These are phyloP conservation scores for Aspergillus nanangensis DNA, from an alignment of 495 filamentous ascomycete species.

Conservation along the genomic window DNA sequence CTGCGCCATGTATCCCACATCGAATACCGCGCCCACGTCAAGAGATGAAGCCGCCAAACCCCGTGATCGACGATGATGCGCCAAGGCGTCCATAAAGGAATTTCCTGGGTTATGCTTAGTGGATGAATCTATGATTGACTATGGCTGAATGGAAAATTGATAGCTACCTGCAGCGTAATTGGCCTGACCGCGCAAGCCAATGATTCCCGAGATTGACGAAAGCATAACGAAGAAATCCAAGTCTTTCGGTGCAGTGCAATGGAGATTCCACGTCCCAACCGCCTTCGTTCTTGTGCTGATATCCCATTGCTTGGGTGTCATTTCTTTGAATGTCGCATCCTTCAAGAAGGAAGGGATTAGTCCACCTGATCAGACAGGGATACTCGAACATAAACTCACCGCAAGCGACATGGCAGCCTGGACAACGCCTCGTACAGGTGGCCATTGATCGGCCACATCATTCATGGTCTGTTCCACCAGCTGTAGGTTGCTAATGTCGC, in stretches of 20 bases:
- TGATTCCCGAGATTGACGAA: slow-evolving; percentile 26
- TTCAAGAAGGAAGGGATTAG: not conserved
- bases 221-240: slow-evolving; percentile 47
- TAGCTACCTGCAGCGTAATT: slow-evolving; percentile 30
- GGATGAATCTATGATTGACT: not conserved
- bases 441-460: not conserved
- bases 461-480: not conserved
- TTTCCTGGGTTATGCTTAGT: not conserved
- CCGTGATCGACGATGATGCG: not conserved
- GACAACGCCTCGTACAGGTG: not conserved
- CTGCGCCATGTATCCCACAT: not conserved
- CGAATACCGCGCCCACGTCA: not conserved
- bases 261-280: slow-evolving; percentile 26
- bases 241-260: slow-evolving; percentile 11
- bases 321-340: not conserved
- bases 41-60: not conserved
- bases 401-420: not conserved
- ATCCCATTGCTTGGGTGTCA: not conserved
- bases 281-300: not conserved
- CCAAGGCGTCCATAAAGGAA: not conserved
- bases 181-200: slow-evolving; percentile 21
- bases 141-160: slow-evolving; percentile 2
- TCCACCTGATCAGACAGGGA: not conserved
- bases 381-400: no score
- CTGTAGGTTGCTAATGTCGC: not conserved